Base-by-base conservation (phyloP, 768 basidiomycete species). In the Rubroboletus pulcherrimus region DNA sequence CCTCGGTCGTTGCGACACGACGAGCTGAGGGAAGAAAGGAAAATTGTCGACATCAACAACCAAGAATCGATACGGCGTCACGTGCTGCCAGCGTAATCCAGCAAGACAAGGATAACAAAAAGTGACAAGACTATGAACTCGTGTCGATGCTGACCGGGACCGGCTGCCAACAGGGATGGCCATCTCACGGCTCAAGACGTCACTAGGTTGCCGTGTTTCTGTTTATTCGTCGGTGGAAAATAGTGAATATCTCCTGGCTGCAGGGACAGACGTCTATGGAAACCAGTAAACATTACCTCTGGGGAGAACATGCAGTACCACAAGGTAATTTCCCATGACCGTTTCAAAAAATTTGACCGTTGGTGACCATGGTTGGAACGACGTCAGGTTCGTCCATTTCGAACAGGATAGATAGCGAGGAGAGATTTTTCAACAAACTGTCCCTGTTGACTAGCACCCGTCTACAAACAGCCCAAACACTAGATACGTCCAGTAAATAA, bases 401-500 rank as follows among this genome's bases (percentile, higher is more conserved):
- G 19, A 4, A 4, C 30, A 7, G 44, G 7, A 7, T 9, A 26
- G 3, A 29, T 14, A 7, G 7, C 10, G 11, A 26, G 35, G 4
- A 35, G 15, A 35, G 17, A 35, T 38, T 11, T 30, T 51, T 33
- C 19, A 40, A 46, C 39, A 49, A 54, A 7, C 10, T 34, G 37
- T 56, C 44, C 40, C 29, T 37, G 8, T 21, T 34, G 4, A 43
- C 19, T n/a, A 14, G 11, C 24, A 34, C 37, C n/a, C 26, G 15
- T 31, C 41, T 45, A 41, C 45, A 17, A 24, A 52, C 30, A 37
- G 12, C 5, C 41, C 37, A 31, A 35, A 12, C 33, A 26, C 56
- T 67, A 63, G 37, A 42, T 41, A 35, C 40, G 55, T 29, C 63
- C 38, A 41, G 37, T 40, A 48, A 65, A 62, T 10, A 67, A 52